Conservation (phyloP, 2,329 filamentous ascomycete species). For the Xylariaceae sp. region DNA sequence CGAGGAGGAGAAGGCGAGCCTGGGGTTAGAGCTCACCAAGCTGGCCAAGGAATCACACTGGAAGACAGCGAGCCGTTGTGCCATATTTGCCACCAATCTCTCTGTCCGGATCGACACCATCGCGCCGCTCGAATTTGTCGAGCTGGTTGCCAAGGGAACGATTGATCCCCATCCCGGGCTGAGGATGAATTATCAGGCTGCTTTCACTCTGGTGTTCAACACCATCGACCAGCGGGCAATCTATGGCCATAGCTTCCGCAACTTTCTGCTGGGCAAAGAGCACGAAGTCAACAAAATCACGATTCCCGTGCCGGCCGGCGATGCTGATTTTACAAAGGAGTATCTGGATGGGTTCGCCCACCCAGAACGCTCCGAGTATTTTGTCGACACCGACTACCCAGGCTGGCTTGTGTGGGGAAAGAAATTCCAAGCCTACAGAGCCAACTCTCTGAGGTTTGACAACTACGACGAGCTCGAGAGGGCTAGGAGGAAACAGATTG, state of each 20-base stretch:
- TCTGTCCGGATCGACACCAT: constrained; percentile 88
- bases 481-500: constrained; percentile 70
- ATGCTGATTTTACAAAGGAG: constrained; percentile 70
- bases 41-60: constrained; percentile 79
- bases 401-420: constrained; percentile 97
- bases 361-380: constrained; percentile 70
- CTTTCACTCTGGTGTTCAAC: constrained; percentile 72
- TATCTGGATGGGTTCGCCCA: constrained; percentile 75
- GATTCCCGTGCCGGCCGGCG: constrained; percentile 66
- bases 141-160: constrained; percentile 74
- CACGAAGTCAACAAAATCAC: constrained; percentile 70
- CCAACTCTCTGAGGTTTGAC: constrained; percentile 62
- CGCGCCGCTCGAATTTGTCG: constrained; percentile 73
- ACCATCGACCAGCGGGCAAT: constrained; percentile 80
- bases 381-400: constrained; percentile 84
- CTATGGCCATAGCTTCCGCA: constrained; percentile 80
- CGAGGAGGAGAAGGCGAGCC: constrained; percentile 73
- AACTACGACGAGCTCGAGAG: constrained; percentile 77
- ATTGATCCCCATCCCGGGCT: constrained; percentile 88
- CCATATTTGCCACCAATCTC: constrained; percentile 84
- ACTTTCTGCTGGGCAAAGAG: constrained; percentile 78
- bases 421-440: constrained; percentile 72
- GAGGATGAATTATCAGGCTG: constrained; percentile 73
- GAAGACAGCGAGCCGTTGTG: constrained; percentile 89
- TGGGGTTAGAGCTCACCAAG: constrained; percentile 77